These are phyloP conservation scores for Hypoxylon sp. DNA, from an alignment of 2,329 filamentous ascomycete genomes.

Conservation along the genomic window DNA sequence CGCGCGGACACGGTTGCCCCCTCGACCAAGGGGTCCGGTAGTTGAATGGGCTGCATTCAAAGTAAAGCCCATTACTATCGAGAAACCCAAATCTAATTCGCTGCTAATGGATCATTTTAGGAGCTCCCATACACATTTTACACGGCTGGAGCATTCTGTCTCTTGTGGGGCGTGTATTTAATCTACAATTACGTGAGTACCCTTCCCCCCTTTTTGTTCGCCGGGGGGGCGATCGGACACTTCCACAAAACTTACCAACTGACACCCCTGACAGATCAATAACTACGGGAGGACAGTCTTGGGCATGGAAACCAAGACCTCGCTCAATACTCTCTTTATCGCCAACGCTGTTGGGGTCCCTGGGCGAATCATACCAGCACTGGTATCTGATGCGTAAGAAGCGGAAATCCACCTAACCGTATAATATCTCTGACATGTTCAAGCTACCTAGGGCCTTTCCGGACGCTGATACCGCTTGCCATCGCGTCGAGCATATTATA, in stretches of 20 bases:
- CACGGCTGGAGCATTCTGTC: slow-evolving; percentile 52
- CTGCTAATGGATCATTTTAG: neutral
- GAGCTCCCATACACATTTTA: slow-evolving; percentile 58
- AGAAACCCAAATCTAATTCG: neutral
- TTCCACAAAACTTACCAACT: slow-evolving; percentile 20
- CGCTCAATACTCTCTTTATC: slow-evolving; percentile 64
- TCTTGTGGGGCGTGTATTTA: slow-evolving; percentile 61
- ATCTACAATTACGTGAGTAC: slow-evolving; percentile 61
- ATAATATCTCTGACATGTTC: slow-evolving; percentile 52
- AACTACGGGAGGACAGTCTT: slow-evolving; percentile 40
- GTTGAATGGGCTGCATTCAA: slow-evolving; percentile 60
- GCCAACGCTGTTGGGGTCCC: slow-evolving; percentile 66
- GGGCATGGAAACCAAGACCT: slow-evolving; percentile 38
- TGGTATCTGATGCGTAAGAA: slow-evolving; percentile 59
- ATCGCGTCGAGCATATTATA: slow-evolving; percentile 53
- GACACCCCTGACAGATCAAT: slow-evolving; percentile 43
- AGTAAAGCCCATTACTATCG: neutral
- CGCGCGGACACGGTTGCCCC: slow-evolving; percentile 39
- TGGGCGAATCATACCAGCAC: slow-evolving; percentile 62
- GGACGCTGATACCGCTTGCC: slow-evolving; percentile 60
- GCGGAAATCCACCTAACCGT: neutral
- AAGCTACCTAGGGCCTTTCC: slow-evolving; percentile 60
- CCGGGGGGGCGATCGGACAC: slow-evolving; percentile 17
- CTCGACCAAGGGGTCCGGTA: slow-evolving; percentile 53
- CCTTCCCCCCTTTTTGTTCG: neutral